A percentile compares a stretch with the other conserved stretches of the same genome.
Evolutionary conservation across 345 rosid genomes (phyloP).

Genomic region (Eucalyptus caleyi): DNA sequence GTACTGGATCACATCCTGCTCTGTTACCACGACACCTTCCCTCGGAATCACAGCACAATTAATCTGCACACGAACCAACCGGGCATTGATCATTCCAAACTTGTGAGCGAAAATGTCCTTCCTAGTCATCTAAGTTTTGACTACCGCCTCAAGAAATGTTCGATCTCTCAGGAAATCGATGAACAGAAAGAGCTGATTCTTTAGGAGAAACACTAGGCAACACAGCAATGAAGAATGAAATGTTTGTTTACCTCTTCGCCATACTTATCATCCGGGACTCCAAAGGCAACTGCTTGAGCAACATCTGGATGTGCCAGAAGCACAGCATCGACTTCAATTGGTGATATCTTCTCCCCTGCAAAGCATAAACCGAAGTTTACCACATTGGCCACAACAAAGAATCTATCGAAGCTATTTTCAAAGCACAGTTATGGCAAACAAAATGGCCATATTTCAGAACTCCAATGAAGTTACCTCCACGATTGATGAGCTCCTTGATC

Average conservation of each 20-base stretch:
- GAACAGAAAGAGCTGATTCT: background rate
- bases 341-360: constrained; percentile 95
- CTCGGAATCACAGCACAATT: constrained; percentile 84
- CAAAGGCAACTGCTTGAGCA: constrained; percentile 79
- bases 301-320: constrained; percentile 63
- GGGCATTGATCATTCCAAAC: background rate
- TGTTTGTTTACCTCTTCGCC: constrained; percentile 75
- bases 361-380: background rate
- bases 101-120: background rate
- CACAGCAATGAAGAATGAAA: background rate
- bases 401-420: background rate
- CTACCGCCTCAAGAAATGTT: background rate
- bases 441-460: background rate
- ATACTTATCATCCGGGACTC: constrained; percentile 89
- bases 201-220: background rate
- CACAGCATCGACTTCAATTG: constrained; percentile 86
- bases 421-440: background rate
- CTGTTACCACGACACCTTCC: constrained; percentile 43
- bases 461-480: constrained; percentile 51
- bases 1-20: constrained; percentile 39
- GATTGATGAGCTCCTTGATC: constrained; percentile 95
- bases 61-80: constrained; percentile 23
- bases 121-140: background rate
- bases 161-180: background rate
- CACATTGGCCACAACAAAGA: background rate